A percentile compares a stretch with the other conserved stretches of the same genome.
Conservation (phyloP, 768 basidiomycete species). For the Pluteus cervinus region DNA sequence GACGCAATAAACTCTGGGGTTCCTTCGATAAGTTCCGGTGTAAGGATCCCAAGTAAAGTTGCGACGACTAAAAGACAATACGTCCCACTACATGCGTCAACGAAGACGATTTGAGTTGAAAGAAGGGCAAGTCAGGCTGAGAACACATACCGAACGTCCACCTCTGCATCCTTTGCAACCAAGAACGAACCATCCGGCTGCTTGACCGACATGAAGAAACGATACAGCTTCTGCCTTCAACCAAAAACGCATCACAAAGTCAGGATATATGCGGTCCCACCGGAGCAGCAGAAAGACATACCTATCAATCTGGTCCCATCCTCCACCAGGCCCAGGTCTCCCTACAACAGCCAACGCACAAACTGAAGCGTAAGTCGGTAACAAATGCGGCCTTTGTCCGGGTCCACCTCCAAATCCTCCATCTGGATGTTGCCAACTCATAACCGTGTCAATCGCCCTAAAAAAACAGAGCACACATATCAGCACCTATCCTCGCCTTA, state of each 20-base stretch:
- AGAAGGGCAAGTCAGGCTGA: neutral
- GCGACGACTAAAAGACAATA: conserved; percentile 89
- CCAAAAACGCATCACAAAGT: neutral
- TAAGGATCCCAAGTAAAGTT: conserved; percentile 77
- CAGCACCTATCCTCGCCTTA: neutral
- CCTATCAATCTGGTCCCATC: conserved; percentile 88
- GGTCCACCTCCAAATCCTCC: conserved; percentile 95
- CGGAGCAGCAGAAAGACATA: conserved; percentile 20
- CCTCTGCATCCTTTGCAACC: conserved; percentile 82
- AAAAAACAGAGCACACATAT: neutral
- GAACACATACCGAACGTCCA: conserved; percentile 77
- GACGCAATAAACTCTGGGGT: conserved; percentile 77
- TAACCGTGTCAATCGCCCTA: conserved; percentile 76
- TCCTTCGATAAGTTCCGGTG: conserved; percentile 77
- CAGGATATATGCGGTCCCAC: neutral
- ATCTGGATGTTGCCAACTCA: conserved; percentile 75
- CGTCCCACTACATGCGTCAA: conserved; percentile 57
- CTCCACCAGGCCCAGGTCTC: conserved; percentile 60
- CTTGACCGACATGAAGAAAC: conserved; percentile 89
- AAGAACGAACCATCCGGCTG: conserved; percentile 90
- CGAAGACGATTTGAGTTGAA: neutral
- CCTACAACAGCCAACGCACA: conserved; percentile 82
- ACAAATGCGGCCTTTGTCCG: conserved; percentile 79
- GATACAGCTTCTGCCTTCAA: conserved; percentile 65
- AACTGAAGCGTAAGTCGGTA: conserved; percentile 87